Evolutionary conservation across 768 basidiomycete genomes (phyloP).

Genomic region (Boletus subparvulus): DNA sequence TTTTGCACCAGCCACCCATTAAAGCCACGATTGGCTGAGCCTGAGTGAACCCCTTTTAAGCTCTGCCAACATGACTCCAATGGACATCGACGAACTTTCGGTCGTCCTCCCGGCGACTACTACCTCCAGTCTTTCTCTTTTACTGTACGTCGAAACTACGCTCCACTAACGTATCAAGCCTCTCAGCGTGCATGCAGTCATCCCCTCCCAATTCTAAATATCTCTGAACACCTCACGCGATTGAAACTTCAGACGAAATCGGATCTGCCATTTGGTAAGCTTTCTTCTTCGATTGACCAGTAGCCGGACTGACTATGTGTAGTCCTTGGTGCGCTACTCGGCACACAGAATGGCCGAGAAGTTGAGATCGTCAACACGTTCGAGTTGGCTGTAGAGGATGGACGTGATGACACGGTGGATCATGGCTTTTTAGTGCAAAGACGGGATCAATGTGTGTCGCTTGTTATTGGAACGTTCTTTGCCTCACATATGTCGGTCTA

Average conservation of each 20-base stretch:
- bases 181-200: slow-evolving; percentile 56
- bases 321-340: slow-evolving; percentile 94
- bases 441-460: slow-evolving; percentile 77
- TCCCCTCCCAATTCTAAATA: slow-evolving; percentile 93
- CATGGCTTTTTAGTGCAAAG: slow-evolving; percentile 79
- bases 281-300: background rate
- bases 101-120: slow-evolving; percentile 73
- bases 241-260: slow-evolving; percentile 70
- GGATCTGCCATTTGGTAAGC: slow-evolving; percentile 63
- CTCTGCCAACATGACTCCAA: slow-evolving; percentile 45
- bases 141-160: slow-evolving; percentile 51
- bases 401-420: slow-evolving; percentile 62
- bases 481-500: slow-evolving; percentile 33
- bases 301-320: background rate
- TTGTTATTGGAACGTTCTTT: background rate
- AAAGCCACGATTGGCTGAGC: background rate
- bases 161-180: background rate
- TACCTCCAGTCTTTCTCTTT: slow-evolving; percentile 70
- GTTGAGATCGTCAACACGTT: slow-evolving; percentile 98
- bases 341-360: slow-evolving; percentile 90
- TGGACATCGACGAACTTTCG: slow-evolving; percentile 78
- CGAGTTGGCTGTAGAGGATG: slow-evolving; percentile 70
- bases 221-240: slow-evolving; percentile 93
- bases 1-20: slow-evolving; percentile 4
- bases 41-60: slow-evolving; percentile 1